Conservation (phyloP, 164 flowering plant genomes). For the Magnolia sinica region DNA sequence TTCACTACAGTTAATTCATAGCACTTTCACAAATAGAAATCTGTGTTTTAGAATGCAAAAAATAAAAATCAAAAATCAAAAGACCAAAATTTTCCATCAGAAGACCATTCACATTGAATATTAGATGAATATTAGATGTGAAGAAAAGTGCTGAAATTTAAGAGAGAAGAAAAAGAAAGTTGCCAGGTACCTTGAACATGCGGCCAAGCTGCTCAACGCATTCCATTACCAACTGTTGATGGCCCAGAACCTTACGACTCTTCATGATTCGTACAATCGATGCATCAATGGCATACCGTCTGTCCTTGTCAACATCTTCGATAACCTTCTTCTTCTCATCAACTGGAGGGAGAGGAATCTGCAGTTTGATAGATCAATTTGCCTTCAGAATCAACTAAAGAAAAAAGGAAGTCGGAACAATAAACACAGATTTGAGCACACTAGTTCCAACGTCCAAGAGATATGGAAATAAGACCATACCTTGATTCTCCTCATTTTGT, state of each 20-base stretch:
- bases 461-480: constrained; percentile 23
- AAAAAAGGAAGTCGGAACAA: background rate
- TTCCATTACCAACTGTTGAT: constrained; percentile 79
- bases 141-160: background rate
- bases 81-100: no score
- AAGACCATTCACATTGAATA: background rate
- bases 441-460: background rate
- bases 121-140: background rate
- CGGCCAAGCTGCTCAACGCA: constrained; percentile 86
- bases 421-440: background rate
- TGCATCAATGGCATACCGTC: constrained; percentile 90
- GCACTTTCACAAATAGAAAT: background rate
- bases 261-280: constrained; percentile 91
- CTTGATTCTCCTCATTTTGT: constrained; percentile 82
- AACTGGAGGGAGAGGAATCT: constrained; percentile 75
- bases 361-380: constrained; percentile 13
- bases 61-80: background rate
- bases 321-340: constrained; percentile 87
- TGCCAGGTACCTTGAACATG: constrained; percentile 68
- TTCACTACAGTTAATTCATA: background rate
- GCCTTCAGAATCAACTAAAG: background rate
- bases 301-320: constrained; percentile 87
- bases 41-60: background rate
- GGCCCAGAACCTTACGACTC: constrained; percentile 80
- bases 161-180: background rate